phyloP scores from a whole-genome alignment of 805 yeast genomes.

The Sugiyamaella floridensis region DNA sequence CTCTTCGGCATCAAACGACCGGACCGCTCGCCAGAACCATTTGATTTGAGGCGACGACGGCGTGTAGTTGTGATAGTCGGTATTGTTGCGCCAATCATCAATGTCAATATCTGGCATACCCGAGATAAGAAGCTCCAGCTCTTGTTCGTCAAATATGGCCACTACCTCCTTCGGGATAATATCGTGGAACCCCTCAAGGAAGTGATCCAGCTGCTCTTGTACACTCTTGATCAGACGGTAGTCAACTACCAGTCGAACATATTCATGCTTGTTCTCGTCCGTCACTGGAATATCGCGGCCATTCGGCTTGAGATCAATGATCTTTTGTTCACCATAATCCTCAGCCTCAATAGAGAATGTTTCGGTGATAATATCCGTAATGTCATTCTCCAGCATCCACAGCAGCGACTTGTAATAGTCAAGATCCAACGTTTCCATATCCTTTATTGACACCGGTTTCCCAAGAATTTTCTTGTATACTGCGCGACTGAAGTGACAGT shows the following conservation, averaged over 20 bases:
- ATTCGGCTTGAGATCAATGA: conserved; percentile 71
- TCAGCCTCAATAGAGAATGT: conserved; percentile 90
- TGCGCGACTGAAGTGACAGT: conserved; percentile 91
- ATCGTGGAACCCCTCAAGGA: conserved; percentile 72
- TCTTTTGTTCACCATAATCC: conserved; percentile 84
- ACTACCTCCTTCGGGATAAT: conserved; percentile 78
- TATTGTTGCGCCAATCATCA: conserved; percentile 89
- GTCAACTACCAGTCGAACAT: conserved; percentile 79
- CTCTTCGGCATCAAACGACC: conserved; percentile 89
- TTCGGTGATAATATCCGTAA: conserved; percentile 90
- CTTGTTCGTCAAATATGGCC: conserved; percentile 90
- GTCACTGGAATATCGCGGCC: conserved; percentile 84
- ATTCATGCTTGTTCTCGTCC: conserved; percentile 84
- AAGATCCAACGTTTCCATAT: conserved; percentile 87
- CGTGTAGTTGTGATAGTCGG: conserved; percentile 71
- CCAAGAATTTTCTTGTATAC: conserved; percentile 85
- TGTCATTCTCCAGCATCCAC: conserved; percentile 97
- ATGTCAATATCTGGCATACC: conserved; percentile 96
- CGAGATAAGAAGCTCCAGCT: conserved; percentile 81
- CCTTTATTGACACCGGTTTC: conserved; percentile 74
- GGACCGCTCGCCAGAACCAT: conserved; percentile 98
- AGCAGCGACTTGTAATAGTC: conserved; percentile 86
- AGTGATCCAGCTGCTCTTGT: conserved; percentile 77
- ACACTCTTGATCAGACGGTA: conserved; percentile 79
- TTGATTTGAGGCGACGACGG: conserved; percentile 79